phyloP scores from a whole-genome alignment of 495 filamentous ascomycete genomes.

The Penicillium pulvis region DNA sequence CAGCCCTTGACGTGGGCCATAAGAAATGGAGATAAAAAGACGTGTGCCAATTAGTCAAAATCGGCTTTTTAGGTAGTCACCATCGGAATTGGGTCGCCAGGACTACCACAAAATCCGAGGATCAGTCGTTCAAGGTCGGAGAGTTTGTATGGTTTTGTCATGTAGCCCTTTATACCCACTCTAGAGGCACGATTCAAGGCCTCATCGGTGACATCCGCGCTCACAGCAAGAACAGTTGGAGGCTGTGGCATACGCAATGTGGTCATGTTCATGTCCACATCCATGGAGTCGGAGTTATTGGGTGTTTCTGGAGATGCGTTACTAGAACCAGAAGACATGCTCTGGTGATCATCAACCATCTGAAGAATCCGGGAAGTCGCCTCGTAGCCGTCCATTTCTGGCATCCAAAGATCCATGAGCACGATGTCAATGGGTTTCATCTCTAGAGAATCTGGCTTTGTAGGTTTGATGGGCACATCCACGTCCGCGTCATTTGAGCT shows the following conservation, averaged over 20 bases:
- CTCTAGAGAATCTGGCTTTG: constrained; percentile 18
- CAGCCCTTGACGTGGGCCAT: constrained; percentile 2
- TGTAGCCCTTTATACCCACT: constrained; percentile 75
- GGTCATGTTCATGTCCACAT: constrained; percentile 23
- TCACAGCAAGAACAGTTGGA: constrained; percentile 68
- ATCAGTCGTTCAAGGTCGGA: constrained; percentile 70
- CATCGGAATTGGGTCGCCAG: constrained; percentile 4
- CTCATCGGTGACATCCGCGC: constrained; percentile 73
- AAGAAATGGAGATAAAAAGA: background rate
- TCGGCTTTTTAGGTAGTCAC: constrained; percentile 3
- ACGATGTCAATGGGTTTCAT: constrained; percentile 63
- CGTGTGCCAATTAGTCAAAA: background rate
- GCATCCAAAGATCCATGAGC: constrained; percentile 89
- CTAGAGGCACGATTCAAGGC: constrained; percentile 63
- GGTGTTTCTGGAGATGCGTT: constrained; percentile 8
- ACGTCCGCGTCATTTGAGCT: background rate
- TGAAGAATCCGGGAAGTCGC: constrained; percentile 67
- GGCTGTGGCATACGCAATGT: constrained; percentile 18
- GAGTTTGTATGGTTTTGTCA: constrained; percentile 79
- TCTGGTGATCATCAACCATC: constrained; percentile 45
- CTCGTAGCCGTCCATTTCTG: constrained; percentile 79
- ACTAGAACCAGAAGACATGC: constrained; percentile 16
- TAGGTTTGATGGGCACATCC: constrained; percentile 8
- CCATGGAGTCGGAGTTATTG: constrained; percentile 21
- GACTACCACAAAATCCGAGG: constrained; percentile 56